phyloP scores from a whole-genome alignment of 2,329 filamentous ascomycete genomes.

The Microsporum ferrugineum region DNA sequence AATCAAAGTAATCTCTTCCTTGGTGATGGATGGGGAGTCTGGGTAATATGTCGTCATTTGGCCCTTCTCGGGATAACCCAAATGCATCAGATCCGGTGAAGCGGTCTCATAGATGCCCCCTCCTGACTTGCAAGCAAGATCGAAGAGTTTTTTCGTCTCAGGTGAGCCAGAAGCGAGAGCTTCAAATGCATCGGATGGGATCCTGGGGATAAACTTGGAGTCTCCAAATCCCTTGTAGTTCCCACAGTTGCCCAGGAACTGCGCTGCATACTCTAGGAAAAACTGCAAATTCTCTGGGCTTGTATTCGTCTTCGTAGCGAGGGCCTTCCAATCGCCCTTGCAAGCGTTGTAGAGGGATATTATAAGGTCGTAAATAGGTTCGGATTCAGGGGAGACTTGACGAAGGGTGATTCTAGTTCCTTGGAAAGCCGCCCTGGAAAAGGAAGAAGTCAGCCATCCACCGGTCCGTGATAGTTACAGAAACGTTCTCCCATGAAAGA shows the following conservation, averaged over 20 bases:
- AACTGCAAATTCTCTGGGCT: constrained; percentile 51
- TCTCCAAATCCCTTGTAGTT: constrained; percentile 86
- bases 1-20: constrained; percentile 61
- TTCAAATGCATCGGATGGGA: constrained; percentile 51
- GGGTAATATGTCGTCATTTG: constrained; percentile 78
- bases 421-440: constrained; percentile 57
- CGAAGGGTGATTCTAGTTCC: constrained; percentile 68
- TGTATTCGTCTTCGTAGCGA: constrained; percentile 54
- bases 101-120: constrained; percentile 61
- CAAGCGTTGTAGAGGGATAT: constrained; percentile 56
- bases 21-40: constrained; percentile 60
- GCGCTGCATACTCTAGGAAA: constrained; percentile 66
- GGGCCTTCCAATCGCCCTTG: constrained; percentile 58
- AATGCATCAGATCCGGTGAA: constrained; percentile 55
- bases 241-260: constrained; percentile 68
- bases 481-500: no score
- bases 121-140: constrained; percentile 46
- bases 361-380: constrained; percentile 71
- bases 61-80: constrained; percentile 62
- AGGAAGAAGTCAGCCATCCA: background rate
- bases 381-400: constrained; percentile 71
- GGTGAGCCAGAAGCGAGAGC: constrained; percentile 50
- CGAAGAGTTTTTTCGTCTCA: constrained; percentile 53
- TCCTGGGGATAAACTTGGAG: constrained; percentile 68
- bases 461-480: no score